A percentile compares a stretch with the other conserved stretches of the same genome.
Conservation (phyloP, 2,329 filamentous ascomycete species). For the Claviceps pazoutovae region DNA sequence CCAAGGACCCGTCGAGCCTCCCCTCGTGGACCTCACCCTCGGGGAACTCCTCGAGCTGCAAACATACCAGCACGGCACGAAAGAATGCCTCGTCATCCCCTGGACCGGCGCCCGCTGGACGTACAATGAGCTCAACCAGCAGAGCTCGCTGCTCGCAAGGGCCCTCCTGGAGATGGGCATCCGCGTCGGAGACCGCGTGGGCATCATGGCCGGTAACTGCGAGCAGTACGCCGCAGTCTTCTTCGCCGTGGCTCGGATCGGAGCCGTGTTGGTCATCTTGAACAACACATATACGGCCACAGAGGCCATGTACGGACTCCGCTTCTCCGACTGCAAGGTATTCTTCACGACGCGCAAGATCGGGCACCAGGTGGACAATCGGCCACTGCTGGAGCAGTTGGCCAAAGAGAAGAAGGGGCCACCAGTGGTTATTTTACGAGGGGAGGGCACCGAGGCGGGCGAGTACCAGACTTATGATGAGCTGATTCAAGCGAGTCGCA, state of each 20-base stretch:
- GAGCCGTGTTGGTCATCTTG: slow-evolving; percentile 58
- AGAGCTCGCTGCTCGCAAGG: slow-evolving; percentile 47
- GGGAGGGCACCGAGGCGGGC: slow-evolving; percentile 23
- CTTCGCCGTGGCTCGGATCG: slow-evolving; percentile 55
- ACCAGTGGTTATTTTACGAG: slow-evolving; percentile 47
- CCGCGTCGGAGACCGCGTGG: slow-evolving; percentile 53
- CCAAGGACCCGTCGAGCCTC: slow-evolving; percentile 53
- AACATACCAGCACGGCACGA: slow-evolving; percentile 46
- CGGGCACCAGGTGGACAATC: slow-evolving; percentile 46
- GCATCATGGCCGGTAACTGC: slow-evolving; percentile 66
- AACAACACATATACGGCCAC: slow-evolving; percentile 71
- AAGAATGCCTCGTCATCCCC: slow-evolving; percentile 58
- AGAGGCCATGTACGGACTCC: slow-evolving; percentile 57
- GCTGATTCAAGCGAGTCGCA: slow-evolving; percentile 38
- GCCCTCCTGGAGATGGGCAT: slow-evolving; percentile 55
- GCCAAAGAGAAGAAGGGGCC: slow-evolving; percentile 29
- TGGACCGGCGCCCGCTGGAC: slow-evolving; percentile 68
- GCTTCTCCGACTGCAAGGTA: slow-evolving; percentile 57
- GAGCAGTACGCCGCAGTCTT: slow-evolving; percentile 69
- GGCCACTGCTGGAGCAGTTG: slow-evolving; percentile 41
- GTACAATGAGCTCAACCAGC: slow-evolving; percentile 49
- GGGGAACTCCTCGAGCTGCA: slow-evolving; percentile 61
- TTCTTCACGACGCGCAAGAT: slow-evolving; percentile 61
- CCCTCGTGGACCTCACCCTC: slow-evolving; percentile 56
- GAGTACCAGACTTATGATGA: slow-evolving; percentile 46